Evolutionary conservation across 345 rosid species (phyloP), one percentile per base, ranked within the genome.

Genomic region (Eucalyptus virginea): DNA sequence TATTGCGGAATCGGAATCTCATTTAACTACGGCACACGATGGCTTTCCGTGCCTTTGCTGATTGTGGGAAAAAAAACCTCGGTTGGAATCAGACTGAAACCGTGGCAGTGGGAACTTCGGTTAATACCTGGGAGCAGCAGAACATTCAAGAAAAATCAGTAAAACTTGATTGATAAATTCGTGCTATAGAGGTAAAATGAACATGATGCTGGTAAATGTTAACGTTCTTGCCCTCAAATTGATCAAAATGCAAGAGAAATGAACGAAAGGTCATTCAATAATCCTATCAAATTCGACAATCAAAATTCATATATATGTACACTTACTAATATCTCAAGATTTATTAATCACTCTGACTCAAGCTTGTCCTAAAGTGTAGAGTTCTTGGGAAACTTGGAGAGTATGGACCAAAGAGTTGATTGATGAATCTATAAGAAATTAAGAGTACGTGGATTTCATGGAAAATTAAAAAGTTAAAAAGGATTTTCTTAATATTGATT

Each of bases 371-470:
- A 6, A n/a, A 8, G 10, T 5, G 77, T 65, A 17, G 77, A 67
- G 40, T 67, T 67, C 10, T 16, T 14, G 34, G 80, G 42, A 67
- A 67, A 32, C 21, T 9, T 67, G 23, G 6, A 32, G 5, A 1
- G 42, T 16, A 67, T 18, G 21, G 40, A 67, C 42, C 37, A 32
- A 32, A 32, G 18, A 67, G 42, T 17, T 8, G 37, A 67, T 17
- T 16, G 37, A 1, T 1, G 23, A 32, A 67, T 32, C 4, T 16
- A 37, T 37, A 5, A 32, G 42, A 17, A 67, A 32, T 67, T 67
- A 67, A 67, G 23, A 32, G 12, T 17, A 19, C 0, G 11, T 32
- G 5, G 0, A 3, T 28, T 28, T 65, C 21, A 1, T 0, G 0
- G 2, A 65, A 65, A 37, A 72, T 37, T 10, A 72, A 19, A 37